Percentiles rank a stretch among this genome's conserved stretches.
Evolutionary conservation across 148 eudicot species (phyloP).

Genomic region (Camellia sinensis): DNA sequence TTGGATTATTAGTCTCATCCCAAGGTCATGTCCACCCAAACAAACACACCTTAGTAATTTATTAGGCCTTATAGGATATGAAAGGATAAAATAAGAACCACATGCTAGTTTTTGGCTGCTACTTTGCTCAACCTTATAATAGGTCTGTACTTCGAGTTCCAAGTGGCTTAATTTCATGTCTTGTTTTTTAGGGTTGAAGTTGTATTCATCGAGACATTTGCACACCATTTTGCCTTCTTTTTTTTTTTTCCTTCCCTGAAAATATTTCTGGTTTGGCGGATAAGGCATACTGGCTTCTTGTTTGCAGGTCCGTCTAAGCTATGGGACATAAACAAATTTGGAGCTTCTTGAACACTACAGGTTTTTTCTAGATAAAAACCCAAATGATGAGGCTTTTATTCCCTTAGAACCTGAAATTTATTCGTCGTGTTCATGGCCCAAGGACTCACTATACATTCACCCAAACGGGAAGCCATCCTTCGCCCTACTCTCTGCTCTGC

Average conservation of each 20-base stretch:
- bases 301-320: constrained; percentile 83
- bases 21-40: too few relatives aligned
- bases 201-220: not conserved
- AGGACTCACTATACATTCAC: constrained; percentile 64
- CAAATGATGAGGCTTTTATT: constrained; percentile 75
- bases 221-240: not conserved
- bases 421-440: constrained; percentile 63
- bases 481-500: constrained; percentile 60
- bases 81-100: not conserved
- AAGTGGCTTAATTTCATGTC: not conserved
- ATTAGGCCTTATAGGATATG: too few relatives aligned
- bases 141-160: not conserved
- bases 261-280: not conserved
- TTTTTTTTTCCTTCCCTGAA: not conserved
- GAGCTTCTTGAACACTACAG: constrained; percentile 99
- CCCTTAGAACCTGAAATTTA: constrained; percentile 57
- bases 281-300: not conserved
- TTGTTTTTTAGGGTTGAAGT: not conserved
- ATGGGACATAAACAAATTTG: constrained; percentile 91
- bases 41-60: too few relatives aligned
- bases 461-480: constrained; percentile 80
- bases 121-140: not conserved
- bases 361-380: constrained; percentile 63
- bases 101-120: not conserved
- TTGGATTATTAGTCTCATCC: too few relatives aligned